Evolutionary conservation across 2,329 filamentous ascomycete genomes (phyloP).

Genomic region (Xenosphaeropsis pyriputrescens): DNA sequence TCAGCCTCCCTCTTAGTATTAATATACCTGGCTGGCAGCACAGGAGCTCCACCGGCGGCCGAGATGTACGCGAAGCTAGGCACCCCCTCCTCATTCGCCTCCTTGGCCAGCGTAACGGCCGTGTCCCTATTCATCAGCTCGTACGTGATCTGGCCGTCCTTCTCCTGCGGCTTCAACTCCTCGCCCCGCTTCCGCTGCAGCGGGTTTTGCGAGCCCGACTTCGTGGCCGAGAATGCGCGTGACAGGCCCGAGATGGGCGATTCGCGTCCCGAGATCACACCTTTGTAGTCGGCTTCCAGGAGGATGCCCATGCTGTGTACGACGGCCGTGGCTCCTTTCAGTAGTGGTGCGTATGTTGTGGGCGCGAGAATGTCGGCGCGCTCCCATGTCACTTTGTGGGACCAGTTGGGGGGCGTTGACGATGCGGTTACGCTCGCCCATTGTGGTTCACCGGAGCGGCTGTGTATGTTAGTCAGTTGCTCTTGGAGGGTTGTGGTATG

Average conservation of each 20-base stretch:
- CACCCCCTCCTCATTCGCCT: conserved; percentile 50
- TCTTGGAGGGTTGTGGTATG: background rate
- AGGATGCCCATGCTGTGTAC: conserved; percentile 95
- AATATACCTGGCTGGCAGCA: conserved; percentile 77
- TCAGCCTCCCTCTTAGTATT: conserved; percentile 87
- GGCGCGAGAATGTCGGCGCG: conserved; percentile 79
- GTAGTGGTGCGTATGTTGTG: conserved; percentile 59
- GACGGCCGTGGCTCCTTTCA: conserved; percentile 68
- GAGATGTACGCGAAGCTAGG: conserved; percentile 76
- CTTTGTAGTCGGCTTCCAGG: conserved; percentile 96
- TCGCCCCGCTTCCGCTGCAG: conserved; percentile 44
- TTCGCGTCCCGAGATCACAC: conserved; percentile 69
- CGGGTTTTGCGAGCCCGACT: conserved; percentile 53
- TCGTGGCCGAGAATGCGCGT: conserved; percentile 59
- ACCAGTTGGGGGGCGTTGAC: conserved; percentile 60
- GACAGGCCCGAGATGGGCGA: conserved; percentile 66
- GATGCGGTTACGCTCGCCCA: conserved; percentile 73
- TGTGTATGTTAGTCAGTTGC: conserved; percentile 21
- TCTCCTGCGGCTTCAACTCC: conserved; percentile 49
- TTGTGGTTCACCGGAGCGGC: conserved; percentile 76
- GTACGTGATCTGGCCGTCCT: conserved; percentile 73
- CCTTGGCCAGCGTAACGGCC: conserved; percentile 70
- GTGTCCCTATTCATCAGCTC: conserved; percentile 93
- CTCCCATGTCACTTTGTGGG: conserved; percentile 72
- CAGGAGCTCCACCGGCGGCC: conserved; percentile 70